Base-by-base conservation (phyloP, 2,329 filamentous ascomycete species). In the Apiospora pterosperma region DNA sequence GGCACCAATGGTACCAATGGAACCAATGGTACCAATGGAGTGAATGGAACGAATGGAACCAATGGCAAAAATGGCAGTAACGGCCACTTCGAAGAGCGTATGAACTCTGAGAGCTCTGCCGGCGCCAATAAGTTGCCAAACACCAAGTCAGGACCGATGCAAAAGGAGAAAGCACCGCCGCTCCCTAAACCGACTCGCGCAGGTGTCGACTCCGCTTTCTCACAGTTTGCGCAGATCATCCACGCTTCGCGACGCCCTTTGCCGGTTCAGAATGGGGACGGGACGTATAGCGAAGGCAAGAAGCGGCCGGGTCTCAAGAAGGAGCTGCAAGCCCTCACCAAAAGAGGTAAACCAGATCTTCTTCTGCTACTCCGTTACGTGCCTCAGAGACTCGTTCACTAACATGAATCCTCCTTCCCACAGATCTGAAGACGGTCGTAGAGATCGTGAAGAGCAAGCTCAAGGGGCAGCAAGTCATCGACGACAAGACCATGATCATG, bases 401-500 rank as follows among this genome's bases (percentile, higher is more conserved):
- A 34, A 55, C 28, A n/a, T n/a, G 28, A 12, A 12, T 41, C 23
- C 16, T 1, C 21, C 2, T 25, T 14, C 1, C 76, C 41, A 71
- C 76, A 81, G 90, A 92, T 68, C 73, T 90, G 55, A 84, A 85
- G 70, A 92, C 90, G 0, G 78, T 92, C 21, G 76, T 85, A 55
- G 81, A 85, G 5, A 77, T 92, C 41, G 79, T 92, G 64, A 83
- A 85, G 63, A 82, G 79, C 66, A 88, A 92, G 76, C 75, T 88
- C 36, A 89, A 86, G 69, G 88, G 90, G 1, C 83, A 84, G 64
- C 80, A 86, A 59, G 80, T 89, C 12, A 77, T 87, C 5, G 89
- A 95, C 70, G 92, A 95, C 79, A 91, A 90, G 78, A 91, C 88
- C 1, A 91, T 92, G 82, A 80, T 92, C 55, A 92, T 93, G 87